phyloP scores from a whole-genome alignment of 192 early-diverging fungal genomes.

The Diversispora epigaea region DNA sequence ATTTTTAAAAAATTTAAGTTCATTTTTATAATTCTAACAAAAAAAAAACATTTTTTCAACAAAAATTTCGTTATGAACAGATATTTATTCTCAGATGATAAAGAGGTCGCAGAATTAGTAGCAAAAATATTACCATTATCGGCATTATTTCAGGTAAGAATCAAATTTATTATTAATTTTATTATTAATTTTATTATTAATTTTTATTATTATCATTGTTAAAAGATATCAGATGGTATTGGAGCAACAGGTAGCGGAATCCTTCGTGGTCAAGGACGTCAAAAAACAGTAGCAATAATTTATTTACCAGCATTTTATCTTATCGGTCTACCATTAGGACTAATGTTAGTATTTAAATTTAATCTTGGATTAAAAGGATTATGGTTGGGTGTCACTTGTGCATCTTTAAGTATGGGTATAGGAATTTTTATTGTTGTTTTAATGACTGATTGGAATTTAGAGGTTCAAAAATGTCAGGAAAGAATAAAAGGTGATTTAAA shows the following conservation, averaged over 20 bases:
- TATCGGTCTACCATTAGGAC: conserved; percentile 64
- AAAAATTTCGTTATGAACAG: conserved; percentile 28
- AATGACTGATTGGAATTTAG: conserved; percentile 40
- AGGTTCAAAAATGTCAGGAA: conserved; percentile 37
- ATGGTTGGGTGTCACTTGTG: conserved; percentile 60
- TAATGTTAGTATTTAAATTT: conserved; percentile 55
- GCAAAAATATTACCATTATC: conserved; percentile 76
- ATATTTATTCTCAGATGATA: conserved; percentile 64
- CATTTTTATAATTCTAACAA: too few relatives aligned
- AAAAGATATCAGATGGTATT: conserved; percentile 60
- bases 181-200: neutral
- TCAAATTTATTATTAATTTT: neutral
- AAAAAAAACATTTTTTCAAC: too few relatives aligned
- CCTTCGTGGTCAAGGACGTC: conserved; percentile 76
- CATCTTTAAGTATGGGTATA: conserved; percentile 43
- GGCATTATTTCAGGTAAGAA: conserved; percentile 62
- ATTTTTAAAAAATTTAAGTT: too few relatives aligned
- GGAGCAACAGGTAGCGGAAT: conserved; percentile 66
- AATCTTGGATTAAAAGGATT: conserved; percentile 60
- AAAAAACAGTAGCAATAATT: conserved; percentile 61
- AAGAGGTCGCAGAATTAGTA: conserved; percentile 66
- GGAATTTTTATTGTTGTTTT: conserved; percentile 40
- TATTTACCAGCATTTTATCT: conserved; percentile 68
- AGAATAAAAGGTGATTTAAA: conserved; percentile 14
- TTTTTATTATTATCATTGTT: neutral